Evolutionary conservation across 176 grass and related monocot species (phyloP), one percentile per base, ranked within the genome.

Genomic region (Musa troglodytarum): DNA sequence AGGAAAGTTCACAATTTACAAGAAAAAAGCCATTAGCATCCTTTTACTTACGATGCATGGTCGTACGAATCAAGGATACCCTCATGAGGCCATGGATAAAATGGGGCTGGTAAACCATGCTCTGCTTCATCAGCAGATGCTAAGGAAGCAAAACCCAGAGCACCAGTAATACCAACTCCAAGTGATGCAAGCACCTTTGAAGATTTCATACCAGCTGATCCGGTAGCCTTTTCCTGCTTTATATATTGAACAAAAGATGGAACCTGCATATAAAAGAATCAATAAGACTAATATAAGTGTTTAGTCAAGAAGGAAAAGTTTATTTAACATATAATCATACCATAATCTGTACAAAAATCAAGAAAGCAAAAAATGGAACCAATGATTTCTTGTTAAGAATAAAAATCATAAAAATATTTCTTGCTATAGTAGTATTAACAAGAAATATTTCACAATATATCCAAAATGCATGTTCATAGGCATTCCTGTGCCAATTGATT

Each of bases 61-160:
- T 95, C 96, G 23, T 99, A 99, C 34, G 96, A 99, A 79, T 88
- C 95, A 77, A 99, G 87, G 65, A 99, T 99, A 71, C 96, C 96
- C 58, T 88, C 79, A 79, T 99, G 96, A 49, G 96, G 96, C 96
- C 96, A 99, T 24, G 96, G 96, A 80, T 99, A 95, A 16, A 67
- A 76, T 51, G 88, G 75, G 25, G 86, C 79, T 25, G 85, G 72
- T 73, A 99, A 78, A 20, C 96, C 96, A 87, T 99, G 96, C 83
- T 99, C 96, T 68, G 91, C 86, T 86, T 99, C 96, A 87, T 99
- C 96, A 78, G 96, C 96, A 73, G 82, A 86, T 61, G 91, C 86
- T 64, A 94, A 79, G 65, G 88, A 88, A 50, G 86, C 83, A 52
- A 95, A 99, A 68, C 91, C 86, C 51, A 99, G 57, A 71, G 89